These are phyloP conservation scores for Rhodotorula sphaerocarpa DNA, from an alignment of 768 basidiomycete genomes.

Conservation along the genomic window DNA sequence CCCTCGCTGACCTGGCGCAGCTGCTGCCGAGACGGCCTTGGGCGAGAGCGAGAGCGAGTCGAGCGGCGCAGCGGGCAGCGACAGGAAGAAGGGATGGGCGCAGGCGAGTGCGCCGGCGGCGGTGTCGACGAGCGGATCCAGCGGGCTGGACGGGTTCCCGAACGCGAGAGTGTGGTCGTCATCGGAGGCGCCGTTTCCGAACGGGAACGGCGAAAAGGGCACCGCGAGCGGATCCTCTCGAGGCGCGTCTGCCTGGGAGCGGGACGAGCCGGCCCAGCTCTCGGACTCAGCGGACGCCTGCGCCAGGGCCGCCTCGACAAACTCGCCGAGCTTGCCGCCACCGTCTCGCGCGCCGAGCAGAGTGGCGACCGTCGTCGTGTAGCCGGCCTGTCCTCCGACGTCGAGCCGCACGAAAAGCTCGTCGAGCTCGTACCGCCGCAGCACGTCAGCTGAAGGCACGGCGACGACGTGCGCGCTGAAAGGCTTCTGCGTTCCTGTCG, in stretches of 20 bases:
- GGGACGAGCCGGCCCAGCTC: neutral
- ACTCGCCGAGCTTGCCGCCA: conserved; percentile 8
- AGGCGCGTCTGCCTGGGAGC: neutral
- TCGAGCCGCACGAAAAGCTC: conserved; percentile 17
- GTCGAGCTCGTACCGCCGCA: neutral
- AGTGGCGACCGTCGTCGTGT: conserved; percentile 14
- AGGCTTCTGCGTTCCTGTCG: neutral
- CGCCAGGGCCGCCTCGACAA: conserved; percentile 3
- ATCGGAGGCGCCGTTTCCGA: neutral
- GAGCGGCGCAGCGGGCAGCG: conserved; percentile 4
- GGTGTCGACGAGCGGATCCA: conserved; percentile 21
- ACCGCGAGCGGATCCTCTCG: conserved; percentile 4
- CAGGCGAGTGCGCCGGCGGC: neutral
- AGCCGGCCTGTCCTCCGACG: conserved; percentile 14
- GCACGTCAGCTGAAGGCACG: neutral
- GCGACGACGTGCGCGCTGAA: conserved; percentile 2
- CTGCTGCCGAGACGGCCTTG: too few relatives aligned
- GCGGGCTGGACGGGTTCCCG: conserved; percentile 8
- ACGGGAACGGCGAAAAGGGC: conserved; percentile 19
- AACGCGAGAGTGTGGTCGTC: neutral
- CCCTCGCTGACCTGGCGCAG: neutral
- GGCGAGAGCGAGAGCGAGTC: too few relatives aligned
- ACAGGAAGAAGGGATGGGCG: neutral
- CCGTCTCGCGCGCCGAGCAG: neutral
- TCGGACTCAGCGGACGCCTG: neutral